These are phyloP conservation scores for Voacanga thouarsii DNA, from an alignment of 257 asterid genomes.

Conservation along the genomic window DNA sequence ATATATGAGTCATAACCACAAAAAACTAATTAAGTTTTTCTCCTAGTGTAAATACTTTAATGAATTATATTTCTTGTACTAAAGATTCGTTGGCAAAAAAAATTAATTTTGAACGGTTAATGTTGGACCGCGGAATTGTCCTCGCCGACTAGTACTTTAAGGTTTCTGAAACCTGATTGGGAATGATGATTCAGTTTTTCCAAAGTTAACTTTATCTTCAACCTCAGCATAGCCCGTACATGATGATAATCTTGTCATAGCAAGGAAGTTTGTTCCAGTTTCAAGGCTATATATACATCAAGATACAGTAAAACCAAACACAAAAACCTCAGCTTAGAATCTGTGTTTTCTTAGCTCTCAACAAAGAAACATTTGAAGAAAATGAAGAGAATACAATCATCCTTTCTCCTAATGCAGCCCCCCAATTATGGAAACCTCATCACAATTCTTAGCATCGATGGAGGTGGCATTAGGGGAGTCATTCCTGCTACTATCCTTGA, in stretches of 20 bases:
- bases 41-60: background rate
- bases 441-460: slow-evolving; percentile 51
- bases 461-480: slow-evolving; percentile 55
- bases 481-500: slow-evolving; percentile 43
- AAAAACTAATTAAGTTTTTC: background rate
- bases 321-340: background rate
- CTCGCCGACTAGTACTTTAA: background rate
- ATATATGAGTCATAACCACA: background rate
- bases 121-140: background rate
- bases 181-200: background rate
- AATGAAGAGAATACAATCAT: slow-evolving; percentile 18
- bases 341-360: background rate
- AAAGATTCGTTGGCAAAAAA: background rate
- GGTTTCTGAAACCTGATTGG: background rate
- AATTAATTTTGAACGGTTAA: background rate
- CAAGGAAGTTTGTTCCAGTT: background rate
- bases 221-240: too few relatives aligned
- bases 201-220: background rate
- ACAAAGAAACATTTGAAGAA: background rate
- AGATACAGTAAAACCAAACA: background rate
- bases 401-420: slow-evolving; percentile 30
- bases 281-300: background rate
- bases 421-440: slow-evolving; percentile 39
- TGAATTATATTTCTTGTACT: background rate
- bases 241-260: background rate